Percentiles rank a stretch among this genome's conserved stretches.
Conservation (phyloP, 352 stramenopile species). For the Globisporangium spinosum region DNA sequence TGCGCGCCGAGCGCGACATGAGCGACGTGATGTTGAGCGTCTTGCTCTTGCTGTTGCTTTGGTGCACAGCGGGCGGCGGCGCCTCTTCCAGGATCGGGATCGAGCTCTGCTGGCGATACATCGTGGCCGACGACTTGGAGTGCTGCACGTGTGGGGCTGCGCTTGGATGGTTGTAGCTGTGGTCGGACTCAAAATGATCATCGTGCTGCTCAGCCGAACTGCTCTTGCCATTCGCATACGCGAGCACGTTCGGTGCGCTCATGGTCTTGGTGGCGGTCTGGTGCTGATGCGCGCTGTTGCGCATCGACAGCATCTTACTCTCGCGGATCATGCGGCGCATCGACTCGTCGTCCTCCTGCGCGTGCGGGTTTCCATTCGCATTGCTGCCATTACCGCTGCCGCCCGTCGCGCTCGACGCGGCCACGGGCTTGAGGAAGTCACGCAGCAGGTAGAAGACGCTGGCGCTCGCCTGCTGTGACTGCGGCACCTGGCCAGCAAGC, state of each 20-base stretch:
- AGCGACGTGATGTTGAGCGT: slow-evolving; percentile 26
- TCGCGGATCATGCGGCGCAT: slow-evolving; percentile 47
- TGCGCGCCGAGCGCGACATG: slow-evolving; percentile 22
- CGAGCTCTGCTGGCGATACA: slow-evolving; percentile 14
- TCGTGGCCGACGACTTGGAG: slow-evolving; percentile 1
- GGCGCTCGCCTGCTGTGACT: slow-evolving; percentile 51
- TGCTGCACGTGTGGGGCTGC: neutral
- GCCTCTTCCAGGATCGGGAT: slow-evolving; percentile 17
- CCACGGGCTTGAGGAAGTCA: slow-evolving; percentile 66
- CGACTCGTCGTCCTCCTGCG: slow-evolving; percentile 31
- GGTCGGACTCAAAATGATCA: neutral
- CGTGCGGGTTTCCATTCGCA: neutral
- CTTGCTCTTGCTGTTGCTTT: slow-evolving; percentile 15
- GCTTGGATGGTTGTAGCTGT: neutral
- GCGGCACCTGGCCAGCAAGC: slow-evolving; percentile 26
- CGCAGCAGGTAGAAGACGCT: slow-evolving; percentile 61
- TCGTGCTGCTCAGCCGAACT: neutral
- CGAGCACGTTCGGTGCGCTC: slow-evolving; percentile 14
- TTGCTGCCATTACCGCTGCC: neutral
- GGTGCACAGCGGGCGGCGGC: neutral
- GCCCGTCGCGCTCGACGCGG: neutral
- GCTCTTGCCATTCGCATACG: neutral
- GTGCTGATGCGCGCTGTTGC: slow-evolving; percentile 16
- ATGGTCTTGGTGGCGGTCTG: slow-evolving; percentile 10
- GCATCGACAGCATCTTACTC: slow-evolving; percentile 71